Evolutionary conservation across 208 protist genomes (phyloP), one percentile per base, ranked within the genome.

Genomic region (Acanthamoeba quina): DNA sequence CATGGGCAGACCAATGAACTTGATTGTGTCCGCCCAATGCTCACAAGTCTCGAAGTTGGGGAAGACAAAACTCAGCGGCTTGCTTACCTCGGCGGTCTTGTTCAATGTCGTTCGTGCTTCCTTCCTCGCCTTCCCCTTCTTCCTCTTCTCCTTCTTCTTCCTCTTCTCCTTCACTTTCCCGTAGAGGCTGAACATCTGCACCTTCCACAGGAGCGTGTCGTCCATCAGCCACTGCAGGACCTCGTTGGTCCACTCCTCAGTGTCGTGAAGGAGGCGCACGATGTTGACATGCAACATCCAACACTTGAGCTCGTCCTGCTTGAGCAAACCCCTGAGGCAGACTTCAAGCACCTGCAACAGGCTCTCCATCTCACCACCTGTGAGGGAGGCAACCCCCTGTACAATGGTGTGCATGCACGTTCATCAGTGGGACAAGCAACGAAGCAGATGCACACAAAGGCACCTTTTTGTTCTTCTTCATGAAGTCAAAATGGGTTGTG

Each of bases 31-130:
- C 64, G 31, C 64, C 66, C 66, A 74, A 37, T 74, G 66, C 24
- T 74, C 66, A 5, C 29, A 41, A 19, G 26, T 74, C 66, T 74
- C n/a, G 66, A 74, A 74, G 66, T 74, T 74, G 66, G 66, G 66
- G 26, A 31, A 74, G 19, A 0, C 6, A n/a, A 74, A 74, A 7
- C 26, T 74, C 26, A n/a, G 11, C 66, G 60, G 60, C 5, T 37
- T 41, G 66, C 24, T 19, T 11, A 74, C 31, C 24, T 74, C 26
- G 26, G 31, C 13, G 10, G 26, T 24, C 24, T 72, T 15, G 11
- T 72, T 44, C 41, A 5, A 44, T 44, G 37, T 41, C 37, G 41
- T 44, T 44, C 5, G 41, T 5, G 41, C 41, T 24, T 72, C 2
- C 64, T 72, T 72, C 31, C 24, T 72, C 64, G 64, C 31, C 24